Evolutionary conservation across 352 stramenopile genomes (phyloP), one percentile per base, ranked within the genome.

Genomic region (Lagenidium sp.): DNA sequence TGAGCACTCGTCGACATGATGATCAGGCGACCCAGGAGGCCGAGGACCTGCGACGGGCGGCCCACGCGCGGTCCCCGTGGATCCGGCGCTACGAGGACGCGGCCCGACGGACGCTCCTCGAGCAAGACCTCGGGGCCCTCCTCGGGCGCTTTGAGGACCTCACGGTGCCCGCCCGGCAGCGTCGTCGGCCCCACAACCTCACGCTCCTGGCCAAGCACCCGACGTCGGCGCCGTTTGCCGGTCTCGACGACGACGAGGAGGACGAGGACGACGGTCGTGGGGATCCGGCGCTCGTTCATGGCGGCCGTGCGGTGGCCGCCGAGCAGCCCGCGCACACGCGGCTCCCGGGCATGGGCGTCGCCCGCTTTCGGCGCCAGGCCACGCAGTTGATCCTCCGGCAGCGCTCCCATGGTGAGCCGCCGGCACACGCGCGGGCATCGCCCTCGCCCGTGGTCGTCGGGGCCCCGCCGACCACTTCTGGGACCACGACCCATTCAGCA

Each of bases 311-410:
- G 28, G 28, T 32, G 28, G n/a, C n/a, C n/a, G n/a, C n/a, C n/a
- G n/a, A n/a, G n/a, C 8, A 32, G 28, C 28, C 28, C 8, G 28
- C 28, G 28, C n/a, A n/a, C n/a, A n/a, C n/a, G n/a, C 12, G 34
- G 40, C 50, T 60, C 34, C 45, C 50, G 20, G 52, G 52, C 23
- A 36, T 54, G 23, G 50, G 25, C 23, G 40, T 32, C 6, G 39
- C 45, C 19, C 39, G 45, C 2, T 15, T 60, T 16, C 52, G 52
- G 1, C 44, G 39, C 20, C 52, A 60, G 25, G 44, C 52, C 1
- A 60, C 52, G 28, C 53, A 54, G 28, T n/a, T 55, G 15, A 40
- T 60, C 4, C 44, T 54, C 40, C 44, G 54, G 31, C 39, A 39
- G 4, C 44, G 41, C 18, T 32, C 52, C 2, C 28, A n/a, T 32